A percentile compares a stretch with the other conserved stretches of the same genome.
These are phyloP conservation scores for Penicillium italicum DNA, from an alignment of 2,329 filamentous ascomycete genomes.

Conservation along the genomic window DNA sequence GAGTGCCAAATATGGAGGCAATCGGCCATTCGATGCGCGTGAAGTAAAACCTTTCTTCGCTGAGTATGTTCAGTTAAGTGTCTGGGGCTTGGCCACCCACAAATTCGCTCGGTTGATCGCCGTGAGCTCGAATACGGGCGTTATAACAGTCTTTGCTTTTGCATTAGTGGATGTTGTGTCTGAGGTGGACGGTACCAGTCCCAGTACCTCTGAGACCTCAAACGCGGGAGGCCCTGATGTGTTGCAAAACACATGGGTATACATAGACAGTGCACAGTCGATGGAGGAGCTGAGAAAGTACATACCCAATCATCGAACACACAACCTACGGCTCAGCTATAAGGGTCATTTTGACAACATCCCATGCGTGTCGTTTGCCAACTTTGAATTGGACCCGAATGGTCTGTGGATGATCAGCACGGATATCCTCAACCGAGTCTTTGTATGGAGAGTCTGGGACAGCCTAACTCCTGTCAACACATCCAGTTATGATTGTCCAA, in stretches of 20 bases:
- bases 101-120: conserved; percentile 78
- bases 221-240: not conserved
- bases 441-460: conserved; percentile 51
- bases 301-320: conserved; percentile 35
- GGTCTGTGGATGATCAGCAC: conserved; percentile 57
- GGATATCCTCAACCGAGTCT: conserved; percentile 51
- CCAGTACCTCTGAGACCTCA: conserved; percentile 7
- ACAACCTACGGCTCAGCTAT: conserved; percentile 44
- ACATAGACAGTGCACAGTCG: conserved; percentile 24
- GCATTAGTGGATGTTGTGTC: conserved; percentile 46
- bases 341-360: conserved; percentile 51
- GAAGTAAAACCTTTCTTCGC: conserved; percentile 60
- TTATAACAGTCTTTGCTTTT: conserved; percentile 59
- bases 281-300: conserved; percentile 29
- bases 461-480: conserved; percentile 26
- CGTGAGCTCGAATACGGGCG: conserved; percentile 69
- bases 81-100: conserved; percentile 88
- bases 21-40: conserved; percentile 30
- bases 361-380: conserved; percentile 57
- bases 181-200: conserved; percentile 18
- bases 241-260: conserved; percentile 34
- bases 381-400: conserved; percentile 53
- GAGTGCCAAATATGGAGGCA: conserved; percentile 14
- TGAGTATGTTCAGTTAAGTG: conserved; percentile 71
- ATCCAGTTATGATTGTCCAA: conserved; percentile 22